phyloP scores from a whole-genome alignment of 139 green algal species.

The Diplosphaera chodatii region DNA sequence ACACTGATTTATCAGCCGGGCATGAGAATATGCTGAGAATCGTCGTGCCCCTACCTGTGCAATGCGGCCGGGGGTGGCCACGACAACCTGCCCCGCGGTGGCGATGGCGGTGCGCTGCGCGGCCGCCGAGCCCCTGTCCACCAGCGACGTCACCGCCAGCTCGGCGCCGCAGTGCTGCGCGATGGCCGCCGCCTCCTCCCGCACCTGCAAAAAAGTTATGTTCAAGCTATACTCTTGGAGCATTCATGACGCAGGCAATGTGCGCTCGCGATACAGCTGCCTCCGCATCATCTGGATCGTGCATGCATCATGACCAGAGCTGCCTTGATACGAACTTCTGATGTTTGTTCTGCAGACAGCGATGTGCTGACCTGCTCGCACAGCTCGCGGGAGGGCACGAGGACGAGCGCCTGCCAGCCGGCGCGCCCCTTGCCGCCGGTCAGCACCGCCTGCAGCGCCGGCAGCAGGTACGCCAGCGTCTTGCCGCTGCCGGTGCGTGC shows the following conservation, averaged over 20 bases:
- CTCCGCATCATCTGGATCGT: too few relatives aligned
- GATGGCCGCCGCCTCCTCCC: slow-evolving; percentile 32
- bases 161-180: slow-evolving; percentile 21
- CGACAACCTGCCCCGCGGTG: slow-evolving; percentile 63
- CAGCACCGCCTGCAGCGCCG: slow-evolving; percentile 65
- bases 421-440: slow-evolving; percentile 12
- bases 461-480: slow-evolving; percentile 84
- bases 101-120: slow-evolving; percentile 36
- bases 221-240: too few relatives aligned
- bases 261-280: too few relatives aligned
- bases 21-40: too few relatives aligned
- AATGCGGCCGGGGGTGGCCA: slow-evolving; percentile 71
- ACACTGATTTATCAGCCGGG: background rate
- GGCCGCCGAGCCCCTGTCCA: slow-evolving; percentile 18
- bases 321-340: too few relatives aligned
- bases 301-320: too few relatives aligned
- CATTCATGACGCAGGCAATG: too few relatives aligned
- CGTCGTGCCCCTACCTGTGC: slow-evolving; percentile 23
- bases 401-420: slow-evolving; percentile 69
- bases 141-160: slow-evolving; percentile 30
- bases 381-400: slow-evolving; percentile 91
- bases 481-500: slow-evolving; percentile 85
- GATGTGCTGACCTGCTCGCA: slow-evolving; percentile 76
- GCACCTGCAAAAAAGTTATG: slow-evolving; percentile 36
- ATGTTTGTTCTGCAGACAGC: too few relatives aligned